A percentile compares a stretch with the other conserved stretches of the same genome.
Conservation (phyloP, 1,139 yeast genomes). For the Taiozyma sp. region DNA sequence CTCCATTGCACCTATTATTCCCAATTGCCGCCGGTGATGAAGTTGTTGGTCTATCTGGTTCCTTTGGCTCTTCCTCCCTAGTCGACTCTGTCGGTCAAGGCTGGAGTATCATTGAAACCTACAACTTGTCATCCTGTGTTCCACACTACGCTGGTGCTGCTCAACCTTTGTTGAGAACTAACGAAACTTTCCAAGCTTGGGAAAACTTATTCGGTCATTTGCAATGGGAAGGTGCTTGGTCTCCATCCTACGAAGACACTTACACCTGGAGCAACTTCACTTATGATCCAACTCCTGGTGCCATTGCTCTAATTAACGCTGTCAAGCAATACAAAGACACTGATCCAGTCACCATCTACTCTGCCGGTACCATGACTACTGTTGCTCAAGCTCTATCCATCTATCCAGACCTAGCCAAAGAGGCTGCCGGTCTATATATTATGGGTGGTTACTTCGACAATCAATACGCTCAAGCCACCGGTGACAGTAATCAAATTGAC, state of each 20-base stretch:
- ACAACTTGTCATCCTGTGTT: constrained; percentile 33
- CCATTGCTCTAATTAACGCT: constrained; percentile 35
- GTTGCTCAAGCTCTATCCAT: constrained; percentile 38
- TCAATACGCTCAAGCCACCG: constrained; percentile 34
- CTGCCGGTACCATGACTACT: constrained; percentile 39
- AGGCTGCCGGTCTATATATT: constrained; percentile 35
- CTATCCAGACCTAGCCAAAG: constrained; percentile 34
- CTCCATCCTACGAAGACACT: constrained; percentile 27
- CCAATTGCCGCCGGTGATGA: constrained; percentile 37
- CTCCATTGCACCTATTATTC: constrained; percentile 31
- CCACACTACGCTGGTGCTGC: constrained; percentile 37
- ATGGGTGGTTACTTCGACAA: constrained; percentile 41
- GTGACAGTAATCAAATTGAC: constrained; percentile 29
- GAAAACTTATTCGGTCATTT: constrained; percentile 33
- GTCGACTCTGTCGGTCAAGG: constrained; percentile 35
- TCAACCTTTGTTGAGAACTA: constrained; percentile 33
- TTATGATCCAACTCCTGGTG: constrained; percentile 30
- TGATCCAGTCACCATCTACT: constrained; percentile 30
- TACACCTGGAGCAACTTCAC: constrained; percentile 31
- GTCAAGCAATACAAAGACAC: constrained; percentile 32
- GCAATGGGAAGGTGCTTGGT: constrained; percentile 40
- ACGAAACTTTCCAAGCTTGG: constrained; percentile 36
- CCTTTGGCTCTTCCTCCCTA: constrained; percentile 34
- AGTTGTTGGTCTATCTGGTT: constrained; percentile 34
- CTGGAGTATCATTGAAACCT: constrained; percentile 26